Evolutionary conservation across 2,329 filamentous ascomycete genomes (phyloP).

Genomic region (Hymenoscyphus scutula): DNA sequence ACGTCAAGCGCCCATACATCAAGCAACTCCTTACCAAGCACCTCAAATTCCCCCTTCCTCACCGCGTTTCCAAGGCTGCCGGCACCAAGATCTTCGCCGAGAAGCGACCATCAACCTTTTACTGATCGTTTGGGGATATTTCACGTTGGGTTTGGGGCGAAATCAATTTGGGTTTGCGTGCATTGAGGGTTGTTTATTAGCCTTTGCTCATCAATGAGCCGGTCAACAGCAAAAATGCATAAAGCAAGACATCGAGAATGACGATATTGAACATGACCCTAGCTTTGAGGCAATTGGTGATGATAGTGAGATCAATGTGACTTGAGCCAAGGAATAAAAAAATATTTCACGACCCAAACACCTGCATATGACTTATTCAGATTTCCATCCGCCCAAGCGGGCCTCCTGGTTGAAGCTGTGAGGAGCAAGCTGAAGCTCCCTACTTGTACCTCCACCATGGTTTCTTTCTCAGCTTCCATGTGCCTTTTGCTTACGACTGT

Average conservation of each 20-base stretch:
- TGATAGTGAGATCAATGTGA: constrained; percentile 10
- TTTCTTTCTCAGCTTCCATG: no score
- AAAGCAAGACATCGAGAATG: constrained; percentile 25
- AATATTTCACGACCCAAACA: not conserved
- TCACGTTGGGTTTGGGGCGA: constrained; percentile 28
- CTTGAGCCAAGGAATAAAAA: constrained; percentile 4
- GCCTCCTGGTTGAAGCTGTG: not conserved
- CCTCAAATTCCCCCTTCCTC: constrained; percentile 97
- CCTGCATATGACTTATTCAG: not conserved
- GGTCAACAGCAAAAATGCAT: constrained; percentile 34
- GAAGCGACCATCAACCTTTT: constrained; percentile 95
- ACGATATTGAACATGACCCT: constrained; percentile 3
- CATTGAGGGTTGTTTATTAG: constrained; percentile 38
- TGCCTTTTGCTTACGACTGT: no score
- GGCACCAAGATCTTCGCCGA: constrained; percentile 91
- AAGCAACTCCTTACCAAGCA: constrained; percentile 94
- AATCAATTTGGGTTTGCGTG: constrained; percentile 34
- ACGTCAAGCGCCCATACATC: constrained; percentile 98
- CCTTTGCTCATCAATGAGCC: constrained; percentile 34
- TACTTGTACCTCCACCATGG: no score
- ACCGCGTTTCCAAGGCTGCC: constrained; percentile 81
- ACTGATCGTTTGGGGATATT: constrained; percentile 48
- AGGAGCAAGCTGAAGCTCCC: no score
- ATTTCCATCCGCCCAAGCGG: not conserved
- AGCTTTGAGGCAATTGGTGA: not conserved